These are phyloP conservation scores for Candida tropicalis DNA, from an alignment of 1,139 yeast genomes.

Conservation along the genomic window DNA sequence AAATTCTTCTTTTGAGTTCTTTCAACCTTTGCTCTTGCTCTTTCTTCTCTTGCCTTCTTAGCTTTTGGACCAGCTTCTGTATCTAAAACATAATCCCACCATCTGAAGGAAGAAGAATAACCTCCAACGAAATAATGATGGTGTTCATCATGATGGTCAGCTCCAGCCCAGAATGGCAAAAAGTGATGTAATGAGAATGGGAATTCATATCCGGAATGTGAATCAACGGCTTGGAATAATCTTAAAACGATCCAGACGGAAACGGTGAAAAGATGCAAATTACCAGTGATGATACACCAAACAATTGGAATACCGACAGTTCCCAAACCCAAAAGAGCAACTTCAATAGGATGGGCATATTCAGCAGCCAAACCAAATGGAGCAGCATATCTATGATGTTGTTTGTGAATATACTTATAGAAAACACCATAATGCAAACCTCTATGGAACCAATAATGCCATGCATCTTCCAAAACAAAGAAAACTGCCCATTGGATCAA, in stretches of 20 bases:
- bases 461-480: constrained; percentile 84
- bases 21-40: constrained; percentile 38
- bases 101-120: constrained; percentile 90
- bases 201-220: constrained; percentile 96
- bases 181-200: constrained; percentile 94
- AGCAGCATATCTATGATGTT: constrained; percentile 95
- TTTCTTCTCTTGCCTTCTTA: constrained; percentile 58
- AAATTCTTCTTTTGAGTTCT: constrained; percentile 17
- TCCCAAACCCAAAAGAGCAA: constrained; percentile 86
- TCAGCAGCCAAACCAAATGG: constrained; percentile 97
- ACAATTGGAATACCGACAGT: constrained; percentile 92
- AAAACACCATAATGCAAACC: constrained; percentile 81
- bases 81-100: constrained; percentile 84
- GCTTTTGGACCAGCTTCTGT: constrained; percentile 84
- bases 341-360: constrained; percentile 95
- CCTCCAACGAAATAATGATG: constrained; percentile 93
- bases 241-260: constrained; percentile 86
- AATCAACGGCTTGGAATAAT: constrained; percentile 91
- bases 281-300: constrained; percentile 36
- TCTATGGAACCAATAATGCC: constrained; percentile 97
- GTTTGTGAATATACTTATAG: constrained; percentile 91
- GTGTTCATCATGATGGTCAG: constrained; percentile 96
- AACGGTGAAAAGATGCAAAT: constrained; percentile 73
- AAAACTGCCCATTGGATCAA: constrained; percentile 67
- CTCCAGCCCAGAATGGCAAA: constrained; percentile 97